A percentile compares a stretch with the other conserved stretches of the same genome.
Evolutionary conservation across 2,329 filamentous ascomycete genomes (phyloP).

Genomic region (Arachnomyces sp.): DNA sequence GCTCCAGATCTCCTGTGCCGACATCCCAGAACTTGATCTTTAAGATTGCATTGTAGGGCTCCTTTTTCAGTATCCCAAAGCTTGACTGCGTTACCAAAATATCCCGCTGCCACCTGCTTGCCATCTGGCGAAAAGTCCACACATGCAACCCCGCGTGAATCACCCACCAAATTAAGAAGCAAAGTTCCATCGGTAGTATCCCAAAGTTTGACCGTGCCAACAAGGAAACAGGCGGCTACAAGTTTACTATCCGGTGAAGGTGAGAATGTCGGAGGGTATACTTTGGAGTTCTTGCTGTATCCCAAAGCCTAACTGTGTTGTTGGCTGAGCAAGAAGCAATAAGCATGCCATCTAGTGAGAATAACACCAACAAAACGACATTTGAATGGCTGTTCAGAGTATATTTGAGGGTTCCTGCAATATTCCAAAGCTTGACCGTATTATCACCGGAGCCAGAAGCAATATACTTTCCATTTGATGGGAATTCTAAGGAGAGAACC

Average conservation of each 20-base stretch:
- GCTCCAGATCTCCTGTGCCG: not conserved
- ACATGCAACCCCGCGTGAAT: constrained; percentile 10
- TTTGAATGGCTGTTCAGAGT: constrained; percentile 11
- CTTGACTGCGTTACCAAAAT: constrained; percentile 2
- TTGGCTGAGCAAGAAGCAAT: constrained; percentile 92
- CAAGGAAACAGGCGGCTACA: constrained; percentile 13
- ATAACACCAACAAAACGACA: constrained; percentile 4
- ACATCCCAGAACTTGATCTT: constrained; percentile 6
- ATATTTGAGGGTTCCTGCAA: constrained; percentile 1
- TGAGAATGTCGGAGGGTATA: too few species aligned
- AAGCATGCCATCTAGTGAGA: constrained; percentile 73
- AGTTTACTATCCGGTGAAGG: constrained; percentile 9
- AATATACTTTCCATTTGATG: constrained; percentile 14
- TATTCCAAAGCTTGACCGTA: constrained; percentile 18
- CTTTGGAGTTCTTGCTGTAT: too few species aligned
- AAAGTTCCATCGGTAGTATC: constrained; percentile 4
- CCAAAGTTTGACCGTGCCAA: constrained; percentile 16
- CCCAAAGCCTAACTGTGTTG: constrained; percentile 97
- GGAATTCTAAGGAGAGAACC: constrained; percentile 19
- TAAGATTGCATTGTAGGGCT: not conserved
- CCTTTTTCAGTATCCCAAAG: constrained; percentile 8
- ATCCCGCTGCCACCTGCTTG: constrained; percentile 5
- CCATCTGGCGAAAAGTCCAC: constrained; percentile 9
- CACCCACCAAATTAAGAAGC: constrained; percentile 12
- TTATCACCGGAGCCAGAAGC: constrained; percentile 18